Evolutionary conservation across 2,329 filamentous ascomycete genomes (phyloP).

Genomic region (Pseudogymnoascus sp.): DNA sequence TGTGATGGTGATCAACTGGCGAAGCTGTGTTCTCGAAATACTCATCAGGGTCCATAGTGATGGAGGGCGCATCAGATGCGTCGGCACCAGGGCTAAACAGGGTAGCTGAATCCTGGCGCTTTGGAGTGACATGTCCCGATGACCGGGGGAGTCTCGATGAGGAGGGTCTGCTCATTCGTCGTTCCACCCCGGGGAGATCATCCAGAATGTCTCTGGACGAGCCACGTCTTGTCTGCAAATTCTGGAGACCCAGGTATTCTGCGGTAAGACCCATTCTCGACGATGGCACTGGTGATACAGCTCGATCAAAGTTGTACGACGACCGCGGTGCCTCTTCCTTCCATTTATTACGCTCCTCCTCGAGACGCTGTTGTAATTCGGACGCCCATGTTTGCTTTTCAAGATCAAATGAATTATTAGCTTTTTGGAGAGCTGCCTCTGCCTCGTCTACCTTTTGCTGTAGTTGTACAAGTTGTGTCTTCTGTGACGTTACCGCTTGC

Average conservation of each 20-base stretch:
- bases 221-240: slow-evolving; percentile 24
- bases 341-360: slow-evolving; percentile 57
- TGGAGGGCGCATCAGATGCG: slow-evolving; percentile 18
- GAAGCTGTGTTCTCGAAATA: slow-evolving; percentile 46
- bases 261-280: slow-evolving; percentile 25
- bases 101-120: slow-evolving; percentile 24
- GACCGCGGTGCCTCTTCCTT: slow-evolving; percentile 35
- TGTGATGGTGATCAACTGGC: slow-evolving; percentile 55
- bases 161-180: slow-evolving; percentile 19
- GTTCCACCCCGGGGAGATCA: slow-evolving; percentile 19
- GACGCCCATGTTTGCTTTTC: slow-evolving; percentile 51
- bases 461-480: slow-evolving; percentile 51
- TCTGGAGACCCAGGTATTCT: slow-evolving; percentile 30
- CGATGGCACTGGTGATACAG: slow-evolving; percentile 25
- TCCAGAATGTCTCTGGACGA: slow-evolving; percentile 21
- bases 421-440: slow-evolving; percentile 54
- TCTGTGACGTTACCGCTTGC: slow-evolving; percentile 53
- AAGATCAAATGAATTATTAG: slow-evolving; percentile 45
- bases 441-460: slow-evolving; percentile 57
- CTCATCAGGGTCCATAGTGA: slow-evolving; percentile 32
- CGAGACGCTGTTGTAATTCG: slow-evolving; percentile 48
- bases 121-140: slow-evolving; percentile 24
- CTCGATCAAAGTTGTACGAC: slow-evolving; percentile 24
- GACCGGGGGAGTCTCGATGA: slow-evolving; percentile 20
- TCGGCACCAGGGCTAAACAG: slow-evolving; percentile 20